Evolutionary conservation across 768 basidiomycete species (phyloP).

Genomic region (Tricholoma furcatifolium): DNA sequence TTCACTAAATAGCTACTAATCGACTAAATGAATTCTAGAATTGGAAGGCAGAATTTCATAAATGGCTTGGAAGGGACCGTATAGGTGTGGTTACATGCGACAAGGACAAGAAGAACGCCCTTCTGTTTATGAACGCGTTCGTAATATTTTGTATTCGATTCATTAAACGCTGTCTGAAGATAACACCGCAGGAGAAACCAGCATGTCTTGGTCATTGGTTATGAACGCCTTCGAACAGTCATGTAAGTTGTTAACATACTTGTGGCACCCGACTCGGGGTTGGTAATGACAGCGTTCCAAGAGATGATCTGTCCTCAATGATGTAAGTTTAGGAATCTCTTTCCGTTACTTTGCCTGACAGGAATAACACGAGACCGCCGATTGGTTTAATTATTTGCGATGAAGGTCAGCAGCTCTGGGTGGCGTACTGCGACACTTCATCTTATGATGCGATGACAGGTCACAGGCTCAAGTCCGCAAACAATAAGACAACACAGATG

Average conservation of each 20-base stretch:
- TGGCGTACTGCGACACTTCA: background rate
- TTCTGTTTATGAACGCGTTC: conserved; percentile 74
- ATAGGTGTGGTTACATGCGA: conserved; percentile 45
- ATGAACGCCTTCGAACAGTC: conserved; percentile 83
- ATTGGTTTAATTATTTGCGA: conserved; percentile 95
- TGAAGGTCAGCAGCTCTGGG: conserved; percentile 56
- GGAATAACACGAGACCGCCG: conserved; percentile 57
- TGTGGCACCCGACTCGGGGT: background rate
- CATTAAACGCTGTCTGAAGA: background rate
- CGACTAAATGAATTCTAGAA: conserved; percentile 50
- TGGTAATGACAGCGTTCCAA: conserved; percentile 1
- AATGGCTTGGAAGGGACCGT: conserved; percentile 74
- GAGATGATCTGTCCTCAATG: conserved; percentile 56
- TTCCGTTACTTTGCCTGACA: background rate
- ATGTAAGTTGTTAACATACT: conserved; percentile 45
- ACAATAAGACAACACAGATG: conserved; percentile 86
- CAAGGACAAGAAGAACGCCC: conserved; percentile 49
- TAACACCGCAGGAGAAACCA: conserved; percentile 54
- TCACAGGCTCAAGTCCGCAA: conserved; percentile 89
- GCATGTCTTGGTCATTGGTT: conserved; percentile 91
- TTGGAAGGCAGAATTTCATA: conserved; percentile 94
- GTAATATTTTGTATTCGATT: conserved; percentile 20
- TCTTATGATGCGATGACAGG: conserved; percentile 38
- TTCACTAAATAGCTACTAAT: background rate
- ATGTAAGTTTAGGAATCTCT: conserved; percentile 39